These are phyloP conservation scores for Cytauxzoon felis DNA, from an alignment of 169 alveolate genomes.

Conservation along the genomic window DNA sequence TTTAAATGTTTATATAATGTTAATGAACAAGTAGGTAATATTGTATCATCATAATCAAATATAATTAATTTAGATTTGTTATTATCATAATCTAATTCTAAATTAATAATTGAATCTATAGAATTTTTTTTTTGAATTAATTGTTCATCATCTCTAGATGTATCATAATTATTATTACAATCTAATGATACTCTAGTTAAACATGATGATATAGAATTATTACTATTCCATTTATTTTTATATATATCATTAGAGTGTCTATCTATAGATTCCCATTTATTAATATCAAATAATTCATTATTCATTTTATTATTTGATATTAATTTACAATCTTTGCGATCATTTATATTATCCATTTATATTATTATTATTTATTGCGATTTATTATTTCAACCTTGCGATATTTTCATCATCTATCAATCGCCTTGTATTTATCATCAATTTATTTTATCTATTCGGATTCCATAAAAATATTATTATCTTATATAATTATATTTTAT, in stretches of 20 bases:
- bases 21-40: slow-evolving; percentile 77
- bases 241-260: slow-evolving; percentile 2
- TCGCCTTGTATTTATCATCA: no score
- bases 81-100: neutral
- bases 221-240: slow-evolving; percentile 1
- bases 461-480: no score
- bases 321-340: slow-evolving; percentile 31
- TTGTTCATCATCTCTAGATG: no score
- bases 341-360: no score
- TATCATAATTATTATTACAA: no score
- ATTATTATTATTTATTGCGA: no score
- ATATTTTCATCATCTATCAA: no score
- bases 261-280: slow-evolving; percentile 17
- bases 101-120: neutral
- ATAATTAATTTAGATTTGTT: slow-evolving; percentile 66
- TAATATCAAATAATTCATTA: neutral
- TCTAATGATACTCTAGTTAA: slow-evolving; percentile 16
- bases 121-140: no score
- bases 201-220: slow-evolving; percentile 22
- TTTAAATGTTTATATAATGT: slow-evolving; percentile 61
- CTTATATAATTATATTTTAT: no score
- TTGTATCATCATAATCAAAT: slow-evolving; percentile 83
- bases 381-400: no score
- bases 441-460: no score
- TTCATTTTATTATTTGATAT: slow-evolving; percentile 9